Evolutionary conservation across 306 rosid genomes (phyloP).

Genomic region (Gleditsia sinensis): DNA sequence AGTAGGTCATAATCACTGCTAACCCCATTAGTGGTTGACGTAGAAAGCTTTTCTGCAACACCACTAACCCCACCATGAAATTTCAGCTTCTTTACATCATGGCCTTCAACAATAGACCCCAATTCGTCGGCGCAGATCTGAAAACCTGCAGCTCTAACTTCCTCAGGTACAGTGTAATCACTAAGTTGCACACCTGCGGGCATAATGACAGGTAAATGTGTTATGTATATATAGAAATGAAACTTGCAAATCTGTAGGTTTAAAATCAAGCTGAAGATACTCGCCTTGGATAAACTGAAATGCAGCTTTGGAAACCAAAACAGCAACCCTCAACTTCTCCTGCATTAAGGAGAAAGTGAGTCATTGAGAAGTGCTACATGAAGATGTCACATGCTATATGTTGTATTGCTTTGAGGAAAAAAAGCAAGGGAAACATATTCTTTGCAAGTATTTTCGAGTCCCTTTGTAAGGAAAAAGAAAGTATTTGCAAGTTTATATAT

Average conservation of each 20-base stretch:
- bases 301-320: slow-evolving; percentile 94
- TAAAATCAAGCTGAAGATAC: slow-evolving; percentile 25
- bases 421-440: too few species aligned
- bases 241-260: neutral
- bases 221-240: neutral
- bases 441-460: too few species aligned
- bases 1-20: slow-evolving; percentile 43
- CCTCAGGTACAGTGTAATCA: slow-evolving; percentile 70
- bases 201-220: slow-evolving; percentile 26
- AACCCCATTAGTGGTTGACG: slow-evolving; percentile 66
- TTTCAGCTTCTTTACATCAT: slow-evolving; percentile 74
- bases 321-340: slow-evolving; percentile 93
- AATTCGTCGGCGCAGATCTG: slow-evolving; percentile 82
- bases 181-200: slow-evolving; percentile 71
- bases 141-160: slow-evolving; percentile 80
- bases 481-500: too few species aligned
- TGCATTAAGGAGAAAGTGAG: slow-evolving; percentile 35
- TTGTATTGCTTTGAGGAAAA: neutral
- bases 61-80: slow-evolving; percentile 78
- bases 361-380: slow-evolving; percentile 13
- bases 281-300: slow-evolving; percentile 83
- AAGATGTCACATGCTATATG: slow-evolving; percentile 11
- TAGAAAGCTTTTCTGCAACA: slow-evolving; percentile 65
- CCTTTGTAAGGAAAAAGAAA: neutral
- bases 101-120: slow-evolving; percentile 85